phyloP scores from a whole-genome alignment of 371 early-diverging fungal genomes.

The Basidiobolus meristosporus region DNA sequence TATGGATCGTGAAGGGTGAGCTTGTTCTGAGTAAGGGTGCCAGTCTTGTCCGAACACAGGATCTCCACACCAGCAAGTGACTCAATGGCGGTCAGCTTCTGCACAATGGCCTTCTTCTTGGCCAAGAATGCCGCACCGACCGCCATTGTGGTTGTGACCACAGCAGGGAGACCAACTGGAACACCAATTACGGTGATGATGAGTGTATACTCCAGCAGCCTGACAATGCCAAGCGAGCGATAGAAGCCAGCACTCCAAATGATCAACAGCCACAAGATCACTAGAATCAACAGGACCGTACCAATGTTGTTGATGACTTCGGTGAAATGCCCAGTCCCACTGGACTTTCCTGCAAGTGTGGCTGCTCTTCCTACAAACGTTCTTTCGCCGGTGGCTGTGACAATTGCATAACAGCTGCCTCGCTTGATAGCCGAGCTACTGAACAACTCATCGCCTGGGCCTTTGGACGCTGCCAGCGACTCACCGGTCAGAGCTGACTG shows the following conservation, averaged over 20 bases:
- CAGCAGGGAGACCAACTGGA: slow-evolving; percentile 87
- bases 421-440: slow-evolving; percentile 64
- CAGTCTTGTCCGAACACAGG: slow-evolving; percentile 92
- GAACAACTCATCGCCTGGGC: slow-evolving; percentile 56
- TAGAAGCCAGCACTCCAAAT: background rate
- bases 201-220: slow-evolving; percentile 9
- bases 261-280: slow-evolving; percentile 11
- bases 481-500: slow-evolving; percentile 91
- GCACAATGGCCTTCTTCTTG: slow-evolving; percentile 80
- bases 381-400: slow-evolving; percentile 67
- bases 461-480: slow-evolving; percentile 63
- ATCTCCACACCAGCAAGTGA: slow-evolving; percentile 80
- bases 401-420: slow-evolving; percentile 69
- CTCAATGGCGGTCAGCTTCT: slow-evolving; percentile 84
- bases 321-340: slow-evolving; percentile 63
- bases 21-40: slow-evolving; percentile 87
- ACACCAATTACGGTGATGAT: slow-evolving; percentile 82
- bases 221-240: background rate
- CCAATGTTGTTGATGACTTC: slow-evolving; percentile 70
- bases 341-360: slow-evolving; percentile 66
- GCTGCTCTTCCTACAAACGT: slow-evolving; percentile 88
- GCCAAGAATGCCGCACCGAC: slow-evolving; percentile 82
- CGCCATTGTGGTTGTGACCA: slow-evolving; percentile 90
- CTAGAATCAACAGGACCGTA: background rate
- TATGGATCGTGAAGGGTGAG: slow-evolving; percentile 46